Percentiles rank a stretch among this genome's conserved stretches.
These are phyloP conservation scores for Alternaria gansuensis DNA, from an alignment of 2,329 filamentous ascomycete species.

Conservation along the genomic window DNA sequence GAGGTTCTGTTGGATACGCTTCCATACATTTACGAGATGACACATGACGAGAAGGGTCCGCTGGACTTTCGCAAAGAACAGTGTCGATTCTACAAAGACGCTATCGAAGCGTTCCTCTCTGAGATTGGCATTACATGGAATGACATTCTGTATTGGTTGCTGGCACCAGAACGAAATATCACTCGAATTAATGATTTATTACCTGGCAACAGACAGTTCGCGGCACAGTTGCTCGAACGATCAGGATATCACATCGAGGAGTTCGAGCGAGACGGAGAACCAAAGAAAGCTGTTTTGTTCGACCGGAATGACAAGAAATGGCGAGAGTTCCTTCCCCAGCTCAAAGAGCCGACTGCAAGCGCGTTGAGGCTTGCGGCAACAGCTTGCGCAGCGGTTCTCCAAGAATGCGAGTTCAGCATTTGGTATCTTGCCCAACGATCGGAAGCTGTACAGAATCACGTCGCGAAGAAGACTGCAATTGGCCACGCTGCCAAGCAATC, in stretches of 20 bases:
- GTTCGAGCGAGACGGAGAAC: slow-evolving; percentile 22
- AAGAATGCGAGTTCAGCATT: slow-evolving; percentile 49
- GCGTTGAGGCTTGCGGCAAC: slow-evolving; percentile 46
- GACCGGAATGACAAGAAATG: slow-evolving; percentile 43
- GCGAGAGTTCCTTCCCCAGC: slow-evolving; percentile 40
- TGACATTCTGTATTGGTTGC: slow-evolving; percentile 53
- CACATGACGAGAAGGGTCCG: slow-evolving; percentile 35
- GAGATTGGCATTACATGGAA: slow-evolving; percentile 50
- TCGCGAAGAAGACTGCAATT: slow-evolving; percentile 14
- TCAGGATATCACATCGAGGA: slow-evolving; percentile 38
- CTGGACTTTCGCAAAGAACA: slow-evolving; percentile 48
- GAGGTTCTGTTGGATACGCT: slow-evolving; percentile 40
- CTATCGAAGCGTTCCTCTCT: slow-evolving; percentile 48
- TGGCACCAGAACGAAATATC: slow-evolving; percentile 40
- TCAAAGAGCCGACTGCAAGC: slow-evolving; percentile 36
- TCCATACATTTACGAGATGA: slow-evolving; percentile 41
- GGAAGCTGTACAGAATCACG: slow-evolving; percentile 21
- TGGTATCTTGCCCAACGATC: slow-evolving; percentile 54
- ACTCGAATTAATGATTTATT: slow-evolving; percentile 22
- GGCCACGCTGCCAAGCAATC: slow-evolving; percentile 18
- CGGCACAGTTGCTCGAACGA: slow-evolving; percentile 27
- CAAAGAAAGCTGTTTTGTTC: slow-evolving; percentile 29
- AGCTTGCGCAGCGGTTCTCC: slow-evolving; percentile 51
- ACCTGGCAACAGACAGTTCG: slow-evolving; percentile 13
- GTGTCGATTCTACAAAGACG: slow-evolving; percentile 48